Base-by-base conservation (phyloP, 2,329 filamentous ascomycete genomes). In the Aspergillus puulaauensis region DNA sequence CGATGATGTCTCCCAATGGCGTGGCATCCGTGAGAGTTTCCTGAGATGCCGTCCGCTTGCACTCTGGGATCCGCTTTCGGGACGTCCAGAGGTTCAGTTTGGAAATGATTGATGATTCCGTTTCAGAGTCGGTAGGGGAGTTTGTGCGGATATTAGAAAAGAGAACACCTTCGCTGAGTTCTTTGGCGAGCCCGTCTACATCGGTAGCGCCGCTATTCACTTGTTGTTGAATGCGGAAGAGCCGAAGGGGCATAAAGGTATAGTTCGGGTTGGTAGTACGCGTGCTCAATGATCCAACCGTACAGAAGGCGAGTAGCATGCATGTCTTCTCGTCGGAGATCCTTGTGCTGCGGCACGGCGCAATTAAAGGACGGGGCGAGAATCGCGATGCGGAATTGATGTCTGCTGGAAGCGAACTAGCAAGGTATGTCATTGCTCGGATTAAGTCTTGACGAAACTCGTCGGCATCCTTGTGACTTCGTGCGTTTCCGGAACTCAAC, bases 171-270 rank as follows among this genome's bases (percentile, higher is more conserved):
- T 83, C 80, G 65, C 86, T 83, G 2, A 88, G 79, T 33, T 80
- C 80, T 56, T 83, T 81, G 1, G 82, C 80, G 64, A 90, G 90
- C 2, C 80, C 80, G 4, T 83, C 79, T 45, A 86, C 80, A 61
- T 85, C 82, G 0, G 79, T 74, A 33, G 81, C 78, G 58, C 79
- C 79, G 27, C 80, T 77, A 64, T 86, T 82, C 0, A 84, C 80
- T 60, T 87, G 82, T 70, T 90, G 88, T 57, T 87, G 86, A 7
- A 83, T 77, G 62, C 84, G 86, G 76, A 90, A 90, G 62, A 90
- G 85, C 45, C 75, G 82, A 31, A 90, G 74, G 0, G 88, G 86
- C 1, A 83, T 78, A 62, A 88, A 88, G 55, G 81, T 78, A 66
- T 84, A 82, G 27, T 80, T 79, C 1, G 81, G 75, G 21, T 81